These are phyloP conservation scores for Asclepias syriaca DNA, from an alignment of 257 asterid species.

Conservation along the genomic window DNA sequence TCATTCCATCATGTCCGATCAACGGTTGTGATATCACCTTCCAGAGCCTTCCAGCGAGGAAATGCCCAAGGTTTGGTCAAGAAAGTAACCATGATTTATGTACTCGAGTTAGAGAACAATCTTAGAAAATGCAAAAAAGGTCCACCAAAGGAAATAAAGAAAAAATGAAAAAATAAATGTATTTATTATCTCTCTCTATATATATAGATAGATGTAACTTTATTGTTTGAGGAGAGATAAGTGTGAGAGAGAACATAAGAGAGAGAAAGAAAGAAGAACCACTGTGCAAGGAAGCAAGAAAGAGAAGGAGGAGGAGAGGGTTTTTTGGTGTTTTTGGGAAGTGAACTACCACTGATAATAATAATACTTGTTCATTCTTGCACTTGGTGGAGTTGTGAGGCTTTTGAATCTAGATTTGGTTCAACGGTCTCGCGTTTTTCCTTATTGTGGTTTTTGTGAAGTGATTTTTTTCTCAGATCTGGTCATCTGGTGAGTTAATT, in stretches of 20 bases:
- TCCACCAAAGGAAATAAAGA: not conserved
- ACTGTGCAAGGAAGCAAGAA: constrained; percentile 12
- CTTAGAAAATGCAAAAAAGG: not conserved
- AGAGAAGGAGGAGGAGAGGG: constrained; percentile 17
- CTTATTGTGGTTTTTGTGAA: not conserved
- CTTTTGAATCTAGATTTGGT: constrained; percentile 37
- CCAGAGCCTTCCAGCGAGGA: constrained; percentile 44
- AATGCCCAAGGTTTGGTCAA: constrained; percentile 18
- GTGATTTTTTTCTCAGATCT: constrained; percentile 47
- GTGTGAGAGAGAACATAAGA: constrained; percentile 6
- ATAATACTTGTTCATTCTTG: not conserved
- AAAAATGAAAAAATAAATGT: not conserved
- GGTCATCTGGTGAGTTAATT: constrained; percentile 54
- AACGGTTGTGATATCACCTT: constrained; percentile 24
- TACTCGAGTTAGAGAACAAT: constrained; percentile 10
- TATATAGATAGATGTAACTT: constrained; percentile 15
- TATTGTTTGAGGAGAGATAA: constrained; percentile 9
- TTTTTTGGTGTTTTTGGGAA: constrained; percentile 17
- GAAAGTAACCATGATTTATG: constrained; percentile 28
- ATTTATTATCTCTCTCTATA: constrained; percentile 6
- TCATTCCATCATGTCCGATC: not conserved
- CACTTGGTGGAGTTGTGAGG: constrained; percentile 20
- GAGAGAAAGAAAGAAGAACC: constrained; percentile 15
- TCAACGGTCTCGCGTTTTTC: constrained; percentile 17
- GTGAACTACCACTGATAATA: constrained; percentile 7